A percentile compares a stretch with the other conserved stretches of the same genome.
These are phyloP conservation scores for Penicillium olsonii DNA, from an alignment of 2,329 filamentous ascomycete genomes.

Conservation along the genomic window DNA sequence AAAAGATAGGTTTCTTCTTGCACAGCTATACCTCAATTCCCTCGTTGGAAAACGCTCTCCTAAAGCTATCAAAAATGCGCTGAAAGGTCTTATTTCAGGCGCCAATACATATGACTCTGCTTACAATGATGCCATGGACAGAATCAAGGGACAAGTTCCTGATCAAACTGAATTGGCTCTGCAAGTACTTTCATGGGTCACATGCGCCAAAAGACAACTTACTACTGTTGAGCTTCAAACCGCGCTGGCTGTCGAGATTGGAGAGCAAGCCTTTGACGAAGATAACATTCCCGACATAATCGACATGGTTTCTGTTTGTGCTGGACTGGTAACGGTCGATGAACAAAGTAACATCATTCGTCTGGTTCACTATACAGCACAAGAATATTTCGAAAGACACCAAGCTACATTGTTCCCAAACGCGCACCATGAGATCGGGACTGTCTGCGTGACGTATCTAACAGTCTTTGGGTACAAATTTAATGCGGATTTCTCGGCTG, in stretches of 20 bases:
- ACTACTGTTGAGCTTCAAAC: not conserved
- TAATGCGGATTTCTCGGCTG: not conserved
- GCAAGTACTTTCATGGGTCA: not conserved
- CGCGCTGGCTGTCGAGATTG: not conserved
- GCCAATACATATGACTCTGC: not conserved
- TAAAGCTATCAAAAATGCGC: not conserved
- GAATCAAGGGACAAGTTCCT: not conserved
- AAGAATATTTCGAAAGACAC: not conserved
- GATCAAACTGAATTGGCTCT: not conserved
- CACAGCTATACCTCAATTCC: not conserved
- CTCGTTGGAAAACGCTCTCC: not conserved
- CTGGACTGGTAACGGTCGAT: not conserved
- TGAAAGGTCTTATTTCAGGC: not conserved
- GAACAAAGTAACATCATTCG: not conserved
- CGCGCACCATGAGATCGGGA: not conserved
- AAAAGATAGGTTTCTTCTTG: conserved; percentile 1
- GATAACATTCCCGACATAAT: not conserved
- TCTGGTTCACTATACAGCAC: not conserved
- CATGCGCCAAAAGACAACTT: not conserved
- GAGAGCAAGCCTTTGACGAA: not conserved
- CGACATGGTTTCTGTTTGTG: not conserved
- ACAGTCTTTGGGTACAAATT: no score
- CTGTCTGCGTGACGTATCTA: not conserved
- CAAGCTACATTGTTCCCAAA: not conserved
- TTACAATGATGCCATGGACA: not conserved